Evolutionary conservation across 2,329 filamentous ascomycete species (phyloP).

Genomic region (Xylaria sp.): DNA sequence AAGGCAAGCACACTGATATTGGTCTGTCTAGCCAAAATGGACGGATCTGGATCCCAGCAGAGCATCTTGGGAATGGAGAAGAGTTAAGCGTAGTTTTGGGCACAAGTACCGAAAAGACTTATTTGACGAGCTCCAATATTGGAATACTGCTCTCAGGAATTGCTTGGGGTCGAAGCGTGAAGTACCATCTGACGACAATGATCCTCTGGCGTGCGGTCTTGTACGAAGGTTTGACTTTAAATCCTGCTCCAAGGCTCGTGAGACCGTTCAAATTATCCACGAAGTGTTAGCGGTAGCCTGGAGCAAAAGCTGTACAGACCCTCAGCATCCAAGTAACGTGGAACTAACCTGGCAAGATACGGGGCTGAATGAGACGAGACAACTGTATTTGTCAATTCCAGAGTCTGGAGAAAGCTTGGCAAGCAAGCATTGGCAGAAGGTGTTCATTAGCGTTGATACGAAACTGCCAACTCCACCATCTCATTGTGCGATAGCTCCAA

Average conservation of each 20-base stretch:
- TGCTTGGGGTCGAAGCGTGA: constrained; percentile 23
- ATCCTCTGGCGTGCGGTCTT: constrained; percentile 7
- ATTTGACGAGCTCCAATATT: constrained; percentile 24
- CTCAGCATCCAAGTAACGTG: constrained; percentile 19
- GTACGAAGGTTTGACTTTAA: constrained; percentile 4
- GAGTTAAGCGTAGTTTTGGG: constrained; percentile 26
- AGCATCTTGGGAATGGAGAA: constrained; percentile 27
- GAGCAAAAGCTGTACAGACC: constrained; percentile 7
- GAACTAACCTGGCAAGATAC: constrained; percentile 20
- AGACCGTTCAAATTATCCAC: constrained; percentile 17
- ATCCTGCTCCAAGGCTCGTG: constrained; percentile 9
- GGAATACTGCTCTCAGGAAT: constrained; percentile 22
- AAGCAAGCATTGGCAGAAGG: constrained; percentile 12
- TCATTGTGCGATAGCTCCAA: neutral
- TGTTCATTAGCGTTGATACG: constrained; percentile 1
- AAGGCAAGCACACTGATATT: neutral
- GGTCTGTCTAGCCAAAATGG: constrained; percentile 21
- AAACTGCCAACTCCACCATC: neutral
- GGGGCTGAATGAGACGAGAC: neutral
- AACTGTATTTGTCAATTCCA: constrained; percentile 6
- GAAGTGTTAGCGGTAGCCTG: constrained; percentile 17
- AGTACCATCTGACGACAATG: constrained; percentile 5
- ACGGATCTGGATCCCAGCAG: neutral
- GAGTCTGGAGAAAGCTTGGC: neutral
- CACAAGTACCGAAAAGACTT: constrained; percentile 6